Base-by-base conservation (phyloP, 1,139 yeast species). In the Sugiyamaella novakii region DNA sequence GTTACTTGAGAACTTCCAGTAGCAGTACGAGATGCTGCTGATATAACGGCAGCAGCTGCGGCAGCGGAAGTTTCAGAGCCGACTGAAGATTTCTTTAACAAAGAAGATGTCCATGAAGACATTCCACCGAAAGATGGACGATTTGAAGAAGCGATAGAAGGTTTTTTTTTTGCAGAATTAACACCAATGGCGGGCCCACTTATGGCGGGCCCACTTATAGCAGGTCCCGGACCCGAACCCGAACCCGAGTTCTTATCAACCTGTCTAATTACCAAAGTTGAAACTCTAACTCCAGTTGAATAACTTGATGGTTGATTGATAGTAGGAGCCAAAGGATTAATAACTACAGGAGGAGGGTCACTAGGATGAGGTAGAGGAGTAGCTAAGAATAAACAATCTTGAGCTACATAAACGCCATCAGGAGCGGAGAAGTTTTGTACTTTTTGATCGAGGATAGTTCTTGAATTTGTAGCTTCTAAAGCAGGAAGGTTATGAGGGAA, bases 281-380 rank as follows among this genome's bases (percentile, higher is more conserved):
- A 53, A 18, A 64, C 43, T 22, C 59, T 52, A 28, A 59, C 58
- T 8, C 68, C 68, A 19, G 56, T 51, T n/a, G 67, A 59, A 42
- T 57, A 58, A 25, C 62, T 52, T 14, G 60, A 52, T 11, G 68
- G 67, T 21, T 54, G 56, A 28, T 57, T 58, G 30, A 59, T 56
- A 11, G 67, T 62, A 6, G 72, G 70, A 2, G 71, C 67, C 46
- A 68, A 54, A 19, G 72, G 72, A 50, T 68, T 68, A 37, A 66
- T 55, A 17, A 63, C 61, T 22, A 62, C 55, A 17, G 67, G 64
- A 7, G 68, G 68, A 8, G 68, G 66, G 46, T 67, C 71, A 5
- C 67, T 59, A 2, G 72, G 72, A 47, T 68, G 72, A 3, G 69
- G 67, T 3, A 65, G 57, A 11, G 72, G 72, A 11, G 61, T 62